Conservation (phyloP, 495 filamentous ascomycete species). For the Lasiosphaeria ovina region DNA sequence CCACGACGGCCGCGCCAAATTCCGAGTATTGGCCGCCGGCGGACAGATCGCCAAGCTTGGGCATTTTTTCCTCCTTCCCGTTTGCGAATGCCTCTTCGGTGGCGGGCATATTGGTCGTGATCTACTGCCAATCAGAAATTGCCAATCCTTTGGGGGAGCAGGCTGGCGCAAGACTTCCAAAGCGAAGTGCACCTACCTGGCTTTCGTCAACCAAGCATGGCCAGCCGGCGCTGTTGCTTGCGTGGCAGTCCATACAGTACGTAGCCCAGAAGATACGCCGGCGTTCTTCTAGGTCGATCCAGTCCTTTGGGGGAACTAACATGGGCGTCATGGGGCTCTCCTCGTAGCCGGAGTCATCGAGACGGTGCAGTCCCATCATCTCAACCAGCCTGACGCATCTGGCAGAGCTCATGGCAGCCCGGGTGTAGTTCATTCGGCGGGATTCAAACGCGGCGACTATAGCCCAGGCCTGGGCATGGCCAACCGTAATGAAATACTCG, state of each 20-base stretch:
- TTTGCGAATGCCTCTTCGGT: slow-evolving; percentile 42
- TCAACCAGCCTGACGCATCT: slow-evolving; percentile 38
- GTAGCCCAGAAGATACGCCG: slow-evolving; percentile 52
- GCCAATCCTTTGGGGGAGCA: not conserved
- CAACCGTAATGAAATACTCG: slow-evolving; percentile 46
- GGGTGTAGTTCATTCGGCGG: slow-evolving; percentile 41
- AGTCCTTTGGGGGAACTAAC: slow-evolving; percentile 38
- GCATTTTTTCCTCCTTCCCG: slow-evolving; percentile 33
- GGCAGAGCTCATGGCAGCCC: slow-evolving; percentile 45
- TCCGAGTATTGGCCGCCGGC: slow-evolving; percentile 37
- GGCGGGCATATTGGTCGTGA: slow-evolving; percentile 46
- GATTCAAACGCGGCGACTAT: slow-evolving; percentile 44
- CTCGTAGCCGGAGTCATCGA: slow-evolving; percentile 34
- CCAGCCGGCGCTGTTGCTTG: slow-evolving; percentile 48
- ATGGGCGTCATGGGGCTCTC: slow-evolving; percentile 36
- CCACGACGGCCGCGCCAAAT: slow-evolving; percentile 39
- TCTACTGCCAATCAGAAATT: slow-evolving; percentile 22
- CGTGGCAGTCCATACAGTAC: slow-evolving; percentile 51
- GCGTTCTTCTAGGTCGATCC: slow-evolving; percentile 53
- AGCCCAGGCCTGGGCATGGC: slow-evolving; percentile 48
- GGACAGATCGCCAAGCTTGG: slow-evolving; percentile 36
- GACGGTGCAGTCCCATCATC: slow-evolving; percentile 50
- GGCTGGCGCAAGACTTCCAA: not conserved
- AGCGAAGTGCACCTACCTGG: slow-evolving; percentile 29
- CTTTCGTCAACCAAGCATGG: slow-evolving; percentile 41